Conservation (phyloP, 768 basidiomycete species). For the Pisolithus albus region DNA sequence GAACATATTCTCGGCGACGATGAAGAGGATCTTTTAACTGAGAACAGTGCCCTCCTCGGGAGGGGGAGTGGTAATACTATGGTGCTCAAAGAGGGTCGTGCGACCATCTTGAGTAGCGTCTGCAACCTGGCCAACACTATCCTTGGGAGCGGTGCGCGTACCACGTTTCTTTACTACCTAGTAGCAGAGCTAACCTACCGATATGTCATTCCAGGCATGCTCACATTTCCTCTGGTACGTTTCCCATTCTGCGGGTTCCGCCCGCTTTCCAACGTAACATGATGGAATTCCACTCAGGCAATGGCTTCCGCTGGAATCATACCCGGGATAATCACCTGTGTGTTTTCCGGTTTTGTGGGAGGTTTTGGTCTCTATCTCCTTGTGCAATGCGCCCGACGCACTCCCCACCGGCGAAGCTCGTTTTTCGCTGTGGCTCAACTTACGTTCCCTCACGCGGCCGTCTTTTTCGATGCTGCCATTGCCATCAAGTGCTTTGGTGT, state of each 20-base stretch:
- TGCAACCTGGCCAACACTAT: slow-evolving; percentile 87
- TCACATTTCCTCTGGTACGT: slow-evolving; percentile 77
- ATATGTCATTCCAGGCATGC: slow-evolving; percentile 53
- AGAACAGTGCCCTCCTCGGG: slow-evolving; percentile 57
- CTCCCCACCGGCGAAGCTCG: slow-evolving; percentile 68
- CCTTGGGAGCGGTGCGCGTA: slow-evolving; percentile 73
- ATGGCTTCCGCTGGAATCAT: slow-evolving; percentile 87
- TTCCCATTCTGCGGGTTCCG: neutral
- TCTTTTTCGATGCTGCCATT: slow-evolving; percentile 91
- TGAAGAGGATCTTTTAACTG: slow-evolving; percentile 28
- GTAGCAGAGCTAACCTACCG: neutral
- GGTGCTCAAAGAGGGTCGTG: slow-evolving; percentile 53
- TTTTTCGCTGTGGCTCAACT: slow-evolving; percentile 80
- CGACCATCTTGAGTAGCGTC: slow-evolving; percentile 58
- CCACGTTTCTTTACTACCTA: neutral
- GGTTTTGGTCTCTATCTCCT: slow-evolving; percentile 88
- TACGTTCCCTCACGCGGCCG: slow-evolving; percentile 81
- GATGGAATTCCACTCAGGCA: slow-evolving; percentile 42
- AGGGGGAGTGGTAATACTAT: slow-evolving; percentile 23
- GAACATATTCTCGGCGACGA: slow-evolving; percentile 11
- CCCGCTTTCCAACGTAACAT: neutral
- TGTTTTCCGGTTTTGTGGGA: slow-evolving; percentile 69
- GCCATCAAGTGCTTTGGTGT: slow-evolving; percentile 97
- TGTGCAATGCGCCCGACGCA: slow-evolving; percentile 70
- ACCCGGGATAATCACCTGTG: slow-evolving; percentile 84